These are phyloP conservation scores for Cladosporium sp. DNA, from an alignment of 2,329 filamentous ascomycete species.

Conservation along the genomic window DNA sequence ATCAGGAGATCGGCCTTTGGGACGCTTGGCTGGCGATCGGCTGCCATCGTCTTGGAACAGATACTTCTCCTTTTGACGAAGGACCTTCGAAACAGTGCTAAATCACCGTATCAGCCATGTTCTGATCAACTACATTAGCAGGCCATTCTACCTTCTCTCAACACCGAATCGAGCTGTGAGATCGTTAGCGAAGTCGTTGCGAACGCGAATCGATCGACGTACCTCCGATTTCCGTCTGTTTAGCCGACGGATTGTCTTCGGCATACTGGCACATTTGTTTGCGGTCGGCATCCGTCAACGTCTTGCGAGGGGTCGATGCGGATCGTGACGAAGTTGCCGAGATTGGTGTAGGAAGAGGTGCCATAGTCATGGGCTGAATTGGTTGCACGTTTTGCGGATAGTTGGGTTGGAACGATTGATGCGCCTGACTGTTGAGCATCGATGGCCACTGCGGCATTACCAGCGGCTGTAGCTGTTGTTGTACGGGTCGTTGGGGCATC, in stretches of 20 bases:
- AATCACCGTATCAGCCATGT: conserved; percentile 23
- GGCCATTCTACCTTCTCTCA: conserved; percentile 81
- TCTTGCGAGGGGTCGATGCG: conserved; percentile 54
- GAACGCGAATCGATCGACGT: conserved; percentile 36
- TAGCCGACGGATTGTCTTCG: conserved; percentile 83
- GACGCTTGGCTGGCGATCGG: conserved; percentile 75
- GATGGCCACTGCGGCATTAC: conserved; percentile 82
- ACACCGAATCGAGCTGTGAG: conserved; percentile 80
- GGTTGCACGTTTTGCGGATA: conserved; percentile 58
- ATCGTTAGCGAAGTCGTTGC: conserved; percentile 33
- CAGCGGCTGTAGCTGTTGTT: conserved; percentile 65
- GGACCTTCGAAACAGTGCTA: conserved; percentile 97
- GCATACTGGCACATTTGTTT: conserved; percentile 92
- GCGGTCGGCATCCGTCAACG: conserved; percentile 86
- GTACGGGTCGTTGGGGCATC: conserved; percentile 55
- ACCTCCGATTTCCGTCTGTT: conserved; percentile 95
- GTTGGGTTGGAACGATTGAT: conserved; percentile 59
- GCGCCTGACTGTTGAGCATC: conserved; percentile 69
- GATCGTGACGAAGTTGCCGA: conserved; percentile 48
- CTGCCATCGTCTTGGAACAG: conserved; percentile 77
- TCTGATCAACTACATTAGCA: background rate
- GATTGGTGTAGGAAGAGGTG: conserved; percentile 55
- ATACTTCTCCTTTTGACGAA: conserved; percentile 93
- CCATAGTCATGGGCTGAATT: conserved; percentile 45
- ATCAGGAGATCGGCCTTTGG: conserved; percentile 83